Base-by-base conservation (phyloP, 441 rosid species). In the Dalechampia spathulata region DNA sequence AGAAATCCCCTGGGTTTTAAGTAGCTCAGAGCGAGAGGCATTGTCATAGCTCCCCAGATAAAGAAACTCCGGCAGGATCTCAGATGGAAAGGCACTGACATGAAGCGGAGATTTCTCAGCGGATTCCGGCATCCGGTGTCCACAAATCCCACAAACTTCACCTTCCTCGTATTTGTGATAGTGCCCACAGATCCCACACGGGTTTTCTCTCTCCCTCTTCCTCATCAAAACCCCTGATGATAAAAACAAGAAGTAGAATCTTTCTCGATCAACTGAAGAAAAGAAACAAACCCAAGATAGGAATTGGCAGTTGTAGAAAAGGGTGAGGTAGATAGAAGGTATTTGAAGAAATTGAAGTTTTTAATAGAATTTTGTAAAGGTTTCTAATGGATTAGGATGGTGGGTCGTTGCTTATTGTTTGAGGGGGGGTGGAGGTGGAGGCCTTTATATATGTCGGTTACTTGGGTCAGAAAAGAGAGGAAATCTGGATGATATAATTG, bases 101-200 rank as follows among this genome's bases (percentile, higher is more conserved):
- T 89, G 82, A 57, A 76, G 65, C 32, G 81, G 64, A 1, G 73
- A 12, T 54, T 63, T 77, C 64, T 68, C 77, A 21, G 79, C 69
- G 38, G 81, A 39, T 7, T 53, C 79, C 17, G 83, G 78, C 53
- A 79, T 73, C 41, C 94, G 77, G 68, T 92, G 99, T 58, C 97
- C 99, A 64, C 97, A 92, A 67, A 85, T 65, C 58, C 92, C 95
- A 22, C 99, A 89, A 17, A 89, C 92, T 71, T 92, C 97, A 0
- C 99, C 99, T 72, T 85, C 94, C 73, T 89, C 99, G 78, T 81
- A 89, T 79, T 92, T 89, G 83, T 92, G 97, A 66, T 89, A 89
- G 75, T 92, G 97, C 17, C 97, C 97, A 51, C 97, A 92, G 52
- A 92, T 76, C 50, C 87, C 91, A 52, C 97, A 92, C 7, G 99